Evolutionary conservation across 345 rosid genomes (phyloP).

Genomic region (Eucalyptus albens): DNA sequence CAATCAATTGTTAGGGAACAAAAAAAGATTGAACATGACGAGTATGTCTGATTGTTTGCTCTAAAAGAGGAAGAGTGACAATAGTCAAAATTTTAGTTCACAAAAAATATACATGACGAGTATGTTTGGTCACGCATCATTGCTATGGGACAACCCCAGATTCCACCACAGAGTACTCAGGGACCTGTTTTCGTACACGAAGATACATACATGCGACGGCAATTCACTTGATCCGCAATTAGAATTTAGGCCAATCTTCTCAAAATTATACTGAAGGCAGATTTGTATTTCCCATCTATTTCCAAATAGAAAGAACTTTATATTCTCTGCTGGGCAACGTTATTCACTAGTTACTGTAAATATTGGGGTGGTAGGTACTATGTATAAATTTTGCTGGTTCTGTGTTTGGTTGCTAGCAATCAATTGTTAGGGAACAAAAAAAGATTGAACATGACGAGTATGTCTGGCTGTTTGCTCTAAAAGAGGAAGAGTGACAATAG

Average conservation of each 20-base stretch:
- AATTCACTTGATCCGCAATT: slow-evolving; percentile 30
- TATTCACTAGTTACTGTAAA: no score
- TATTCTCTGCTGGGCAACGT: no score
- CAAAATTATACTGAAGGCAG: no score
- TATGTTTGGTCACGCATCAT: slow-evolving; percentile 5
- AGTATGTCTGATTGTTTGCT: no score
- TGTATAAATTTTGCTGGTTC: background rate
- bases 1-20: background rate
- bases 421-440: background rate
- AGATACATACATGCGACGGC: slow-evolving; percentile 65
- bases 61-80: background rate
- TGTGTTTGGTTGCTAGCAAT: background rate
- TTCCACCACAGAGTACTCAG: slow-evolving; percentile 35
- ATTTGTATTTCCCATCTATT: no score
- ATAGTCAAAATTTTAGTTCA: background rate
- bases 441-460: no score
- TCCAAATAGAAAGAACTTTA: no score
- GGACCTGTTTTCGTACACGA: slow-evolving; percentile 71
- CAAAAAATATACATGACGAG: background rate
- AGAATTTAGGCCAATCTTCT: background rate
- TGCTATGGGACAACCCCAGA: slow-evolving; percentile 72
- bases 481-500: background rate
- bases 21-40: background rate
- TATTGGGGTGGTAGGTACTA: background rate
- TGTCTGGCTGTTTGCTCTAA: no score